Base-by-base conservation (phyloP, 495 filamentous ascomycete species). In the Barbatosphaeria neglecta region DNA sequence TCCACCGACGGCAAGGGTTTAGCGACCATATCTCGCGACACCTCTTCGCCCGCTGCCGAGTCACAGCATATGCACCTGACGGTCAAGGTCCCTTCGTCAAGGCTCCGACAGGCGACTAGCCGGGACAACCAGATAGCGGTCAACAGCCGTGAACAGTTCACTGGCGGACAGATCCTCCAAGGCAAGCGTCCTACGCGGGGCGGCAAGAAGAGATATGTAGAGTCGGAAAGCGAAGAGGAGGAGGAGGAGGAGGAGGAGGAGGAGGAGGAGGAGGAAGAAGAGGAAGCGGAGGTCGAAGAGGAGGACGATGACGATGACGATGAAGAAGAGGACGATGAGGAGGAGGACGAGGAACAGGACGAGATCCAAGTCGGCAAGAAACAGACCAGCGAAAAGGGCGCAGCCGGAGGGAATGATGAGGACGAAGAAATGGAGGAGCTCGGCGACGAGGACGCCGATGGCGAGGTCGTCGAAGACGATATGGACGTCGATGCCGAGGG, bases 1-100 rank as follows among this genome's bases (percentile, higher is more conserved):
- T 65, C 68, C 3, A 71, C 69, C 43, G 69, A 64, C 42, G 60
- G 60, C 49, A 65, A 53, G 48, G 65, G 62, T 50, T 51, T 50
- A 41, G 62, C 69, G 50, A 77, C 78, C 18, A 66, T 79, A 42
- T 72, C 75, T 52, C 76, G 75, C 60, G 76, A 72, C 45, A 64
- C 70, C 23, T 66, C 76, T 28, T 70, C 70, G 15, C 76, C 78
- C 24, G 57, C 76, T 44, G 74, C 72, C 56, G 75, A 77, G 49
- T 66, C 67, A 49, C 77, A 75, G 62, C 82, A 84, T 48, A 76
- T 90, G 45, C 78, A 78, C 60, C 68, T 95, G 41, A 93, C 83
- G 23, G 81, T 95, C 53, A 95, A 88, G 68, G 82, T 90, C 57
- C 80, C 86, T 6, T 77, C 86, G 24, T 84, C 73, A 67, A 92